These are phyloP conservation scores for Yamadazyma laniorum DNA, from an alignment of 805 yeast species.

Conservation along the genomic window DNA sequence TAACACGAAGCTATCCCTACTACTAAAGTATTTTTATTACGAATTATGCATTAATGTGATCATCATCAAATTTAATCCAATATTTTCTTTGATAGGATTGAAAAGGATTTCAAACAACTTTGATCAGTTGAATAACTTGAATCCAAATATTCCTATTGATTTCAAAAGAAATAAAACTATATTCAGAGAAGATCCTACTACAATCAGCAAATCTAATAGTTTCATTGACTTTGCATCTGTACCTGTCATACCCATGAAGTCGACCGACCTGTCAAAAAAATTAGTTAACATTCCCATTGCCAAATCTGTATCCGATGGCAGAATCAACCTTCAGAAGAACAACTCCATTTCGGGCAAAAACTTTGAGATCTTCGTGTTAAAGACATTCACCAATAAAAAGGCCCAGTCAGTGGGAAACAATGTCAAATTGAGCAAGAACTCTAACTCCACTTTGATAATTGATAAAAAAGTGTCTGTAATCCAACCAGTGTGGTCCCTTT, in stretches of 20 bases:
- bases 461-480: conserved; percentile 13
- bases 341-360: conserved; percentile 14
- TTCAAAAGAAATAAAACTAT: conserved; percentile 11
- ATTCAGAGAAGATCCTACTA: conserved; percentile 2
- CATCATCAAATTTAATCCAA: conserved; percentile 12
- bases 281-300: conserved; percentile 11
- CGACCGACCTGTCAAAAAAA: conserved; percentile 1
- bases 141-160: conserved; percentile 14
- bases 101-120: conserved; percentile 15
- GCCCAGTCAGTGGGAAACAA: neutral
- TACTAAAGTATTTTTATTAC: conserved; percentile 8
- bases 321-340: conserved; percentile 5
- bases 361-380: conserved; percentile 15
- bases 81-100: conserved; percentile 13
- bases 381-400: conserved; percentile 9
- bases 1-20: neutral
- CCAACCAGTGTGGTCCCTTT: conserved; percentile 44
- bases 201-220: conserved; percentile 2
- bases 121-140: conserved; percentile 14
- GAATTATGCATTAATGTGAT: conserved; percentile 15
- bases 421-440: conserved; percentile 11
- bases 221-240: neutral
- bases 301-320: conserved; percentile 9
- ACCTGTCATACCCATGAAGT: conserved; percentile 12
- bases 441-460: conserved; percentile 13